A percentile compares a stretch with the other conserved stretches of the same genome.
phyloP scores from a whole-genome alignment of 1,139 yeast genomes.

The Taphrina flavorubra region DNA sequence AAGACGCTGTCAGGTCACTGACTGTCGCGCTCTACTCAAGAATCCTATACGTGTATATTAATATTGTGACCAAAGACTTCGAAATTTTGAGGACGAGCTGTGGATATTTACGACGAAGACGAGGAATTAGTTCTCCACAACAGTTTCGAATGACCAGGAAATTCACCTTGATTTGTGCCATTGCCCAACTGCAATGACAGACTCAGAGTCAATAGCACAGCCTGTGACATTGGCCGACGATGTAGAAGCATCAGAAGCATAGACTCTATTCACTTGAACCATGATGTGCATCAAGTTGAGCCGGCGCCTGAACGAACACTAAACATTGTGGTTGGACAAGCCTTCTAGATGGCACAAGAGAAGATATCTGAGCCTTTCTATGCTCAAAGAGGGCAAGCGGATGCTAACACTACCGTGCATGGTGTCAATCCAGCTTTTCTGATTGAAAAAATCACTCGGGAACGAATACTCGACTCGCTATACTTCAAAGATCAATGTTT shows the following conservation, averaged over 20 bases:
- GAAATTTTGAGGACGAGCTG: constrained; percentile 12
- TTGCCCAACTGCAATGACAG: not conserved
- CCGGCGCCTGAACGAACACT: too few relatives aligned
- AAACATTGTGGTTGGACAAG: too few relatives aligned
- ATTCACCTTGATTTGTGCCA: not conserved
- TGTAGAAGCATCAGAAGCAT: too few relatives aligned
- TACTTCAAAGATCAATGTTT: constrained; percentile 72
- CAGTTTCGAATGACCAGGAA: not conserved
- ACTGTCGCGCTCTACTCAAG: too few relatives aligned
- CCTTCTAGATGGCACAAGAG: constrained; percentile 13
- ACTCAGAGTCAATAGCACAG: too few relatives aligned
- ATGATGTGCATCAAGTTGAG: too few relatives aligned
- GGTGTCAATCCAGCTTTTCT: constrained; percentile 48
- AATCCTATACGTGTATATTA: too few relatives aligned
- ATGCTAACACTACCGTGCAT: constrained; percentile 29
- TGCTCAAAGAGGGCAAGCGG: constrained; percentile 34
- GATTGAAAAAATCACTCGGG: constrained; percentile 71
- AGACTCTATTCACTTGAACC: too few relatives aligned
- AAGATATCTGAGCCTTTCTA: constrained; percentile 31
- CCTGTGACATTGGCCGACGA: too few relatives aligned
- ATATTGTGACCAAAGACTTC: not conserved
- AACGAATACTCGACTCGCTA: constrained; percentile 68
- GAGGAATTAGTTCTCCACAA: not conserved
- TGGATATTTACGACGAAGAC: constrained; percentile 1
- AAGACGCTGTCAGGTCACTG: not conserved